These are phyloP conservation scores for Pythium chondricola DNA, from an alignment of 352 stramenopile species.

Conservation along the genomic window DNA sequence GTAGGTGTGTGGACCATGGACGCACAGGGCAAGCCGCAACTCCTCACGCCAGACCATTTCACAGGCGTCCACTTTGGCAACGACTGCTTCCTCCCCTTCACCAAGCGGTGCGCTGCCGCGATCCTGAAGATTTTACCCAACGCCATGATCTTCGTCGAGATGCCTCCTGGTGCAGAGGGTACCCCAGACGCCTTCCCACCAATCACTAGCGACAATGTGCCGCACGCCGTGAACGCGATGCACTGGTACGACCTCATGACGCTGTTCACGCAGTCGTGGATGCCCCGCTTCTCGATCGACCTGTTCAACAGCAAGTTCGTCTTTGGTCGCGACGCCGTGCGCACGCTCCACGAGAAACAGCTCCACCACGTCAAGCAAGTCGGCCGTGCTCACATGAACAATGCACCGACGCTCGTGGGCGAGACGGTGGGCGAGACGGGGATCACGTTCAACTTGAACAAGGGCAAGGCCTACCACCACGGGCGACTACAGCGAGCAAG, in stretches of 20 bases:
- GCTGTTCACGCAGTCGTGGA: constrained; percentile 70
- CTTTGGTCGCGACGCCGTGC: constrained; percentile 57
- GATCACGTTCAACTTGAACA: constrained; percentile 69
- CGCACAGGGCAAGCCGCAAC: constrained; percentile 23
- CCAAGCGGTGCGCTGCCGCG: constrained; percentile 46
- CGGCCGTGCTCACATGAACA: constrained; percentile 46
- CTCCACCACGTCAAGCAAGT: constrained; percentile 50
- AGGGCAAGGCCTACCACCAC: constrained; percentile 31
- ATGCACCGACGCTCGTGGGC: constrained; percentile 57
- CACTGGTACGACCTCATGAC: constrained; percentile 91
- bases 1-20: constrained; percentile 77
- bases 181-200: constrained; percentile 57
- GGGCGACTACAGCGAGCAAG: constrained; percentile 43
- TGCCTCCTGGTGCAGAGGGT: constrained; percentile 77
- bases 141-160: constrained; percentile 71
- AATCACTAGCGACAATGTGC: constrained; percentile 43
- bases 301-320: constrained; percentile 50
- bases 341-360: constrained; percentile 48
- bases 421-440: constrained; percentile 73
- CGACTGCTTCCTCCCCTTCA: constrained; percentile 84
- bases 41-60: constrained; percentile 71
- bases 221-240: constrained; percentile 74
- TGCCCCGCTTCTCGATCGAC: constrained; percentile 73
- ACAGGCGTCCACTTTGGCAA: constrained; percentile 54
- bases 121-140: constrained; percentile 58